These are phyloP conservation scores for Suillus subluteus DNA, from an alignment of 768 basidiomycete species.

Conservation along the genomic window DNA sequence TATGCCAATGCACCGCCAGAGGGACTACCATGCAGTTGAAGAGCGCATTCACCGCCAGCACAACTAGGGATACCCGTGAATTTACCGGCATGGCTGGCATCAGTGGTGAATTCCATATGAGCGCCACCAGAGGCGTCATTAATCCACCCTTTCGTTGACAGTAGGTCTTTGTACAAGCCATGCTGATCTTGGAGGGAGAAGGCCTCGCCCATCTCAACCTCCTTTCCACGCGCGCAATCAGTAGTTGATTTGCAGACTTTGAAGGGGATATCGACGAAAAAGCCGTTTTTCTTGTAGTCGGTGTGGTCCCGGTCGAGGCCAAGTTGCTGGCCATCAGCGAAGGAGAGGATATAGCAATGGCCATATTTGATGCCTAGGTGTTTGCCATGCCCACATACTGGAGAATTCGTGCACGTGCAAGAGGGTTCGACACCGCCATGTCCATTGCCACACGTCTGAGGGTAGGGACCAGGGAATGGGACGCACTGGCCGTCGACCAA, in stretches of 20 bases:
- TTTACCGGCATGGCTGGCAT: background rate
- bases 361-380: background rate
- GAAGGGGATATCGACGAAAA: background rate
- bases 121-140: background rate
- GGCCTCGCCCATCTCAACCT: background rate
- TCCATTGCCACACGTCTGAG: background rate
- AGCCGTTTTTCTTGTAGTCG: background rate
- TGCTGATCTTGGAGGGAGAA: conserved; percentile 3
- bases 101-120: background rate
- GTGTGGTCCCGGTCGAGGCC: background rate
- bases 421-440: background rate
- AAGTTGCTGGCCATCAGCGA: background rate
- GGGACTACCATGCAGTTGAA: background rate
- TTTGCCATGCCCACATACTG: background rate
- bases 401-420: background rate
- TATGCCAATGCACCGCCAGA: background rate
- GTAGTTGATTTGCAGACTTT: background rate
- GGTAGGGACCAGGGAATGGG: no score
- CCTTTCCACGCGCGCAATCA: background rate
- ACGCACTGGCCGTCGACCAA: no score
- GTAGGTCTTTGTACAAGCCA: background rate
- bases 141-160: background rate
- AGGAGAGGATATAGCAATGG: background rate
- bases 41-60: background rate
- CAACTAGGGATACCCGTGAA: background rate